phyloP scores from a whole-genome alignment of 2,329 filamentous ascomycete genomes.

The Blumeria graminis region DNA sequence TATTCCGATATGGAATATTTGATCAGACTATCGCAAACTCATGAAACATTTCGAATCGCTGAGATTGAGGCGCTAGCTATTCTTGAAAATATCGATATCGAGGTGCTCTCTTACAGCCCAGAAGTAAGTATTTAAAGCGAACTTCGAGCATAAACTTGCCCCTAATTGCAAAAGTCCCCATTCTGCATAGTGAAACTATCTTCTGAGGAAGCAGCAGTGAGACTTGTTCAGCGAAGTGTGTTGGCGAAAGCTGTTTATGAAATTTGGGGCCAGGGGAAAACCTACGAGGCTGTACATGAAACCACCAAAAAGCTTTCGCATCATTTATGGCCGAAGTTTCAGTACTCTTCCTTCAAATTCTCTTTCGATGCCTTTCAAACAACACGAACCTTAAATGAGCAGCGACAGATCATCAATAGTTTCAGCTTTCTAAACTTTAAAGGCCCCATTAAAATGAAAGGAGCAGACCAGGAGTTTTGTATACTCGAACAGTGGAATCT shows the following conservation, averaged over 20 bases:
- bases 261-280: conserved; percentile 55
- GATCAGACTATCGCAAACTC: conserved; percentile 68
- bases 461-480: conserved; percentile 49
- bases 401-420: conserved; percentile 54
- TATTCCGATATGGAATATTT: conserved; percentile 42
- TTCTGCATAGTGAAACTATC: conserved; percentile 56
- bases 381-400: conserved; percentile 35
- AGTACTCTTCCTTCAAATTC: conserved; percentile 53
- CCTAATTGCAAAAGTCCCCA: conserved; percentile 37
- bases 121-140: conserved; percentile 29
- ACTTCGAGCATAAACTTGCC: conserved; percentile 2
- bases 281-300: conserved; percentile 42
- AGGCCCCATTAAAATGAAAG: conserved; percentile 54
- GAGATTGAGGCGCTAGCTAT: conserved; percentile 64
- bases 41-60: conserved; percentile 72
- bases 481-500: conserved; percentile 63
- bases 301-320: conserved; percentile 33
- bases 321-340: conserved; percentile 43
- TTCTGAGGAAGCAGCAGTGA: conserved; percentile 36
- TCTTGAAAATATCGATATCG: conserved; percentile 38
- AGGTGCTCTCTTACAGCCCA: conserved; percentile 50
- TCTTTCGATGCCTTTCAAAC: conserved; percentile 61
- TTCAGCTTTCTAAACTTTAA: conserved; percentile 58
- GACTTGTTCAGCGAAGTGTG: conserved; percentile 52
- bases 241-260: conserved; percentile 67